Evolutionary conservation across 495 filamentous ascomycete genomes (phyloP).

Genomic region (Xanthoparmelia taractica): DNA sequence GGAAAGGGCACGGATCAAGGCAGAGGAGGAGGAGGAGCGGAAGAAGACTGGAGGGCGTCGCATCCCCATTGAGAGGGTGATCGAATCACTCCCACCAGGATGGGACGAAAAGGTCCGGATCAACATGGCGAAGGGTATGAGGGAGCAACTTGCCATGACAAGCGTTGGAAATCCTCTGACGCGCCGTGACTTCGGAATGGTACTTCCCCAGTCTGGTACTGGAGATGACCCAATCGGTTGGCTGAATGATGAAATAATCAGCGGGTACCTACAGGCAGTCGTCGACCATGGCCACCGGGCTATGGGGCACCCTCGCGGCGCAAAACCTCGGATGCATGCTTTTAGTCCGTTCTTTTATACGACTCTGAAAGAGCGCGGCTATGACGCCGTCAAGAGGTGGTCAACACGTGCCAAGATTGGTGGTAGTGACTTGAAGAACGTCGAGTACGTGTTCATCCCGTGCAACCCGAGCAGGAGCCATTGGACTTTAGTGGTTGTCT

Average conservation of each 20-base stretch:
- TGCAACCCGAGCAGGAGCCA: conserved; percentile 42
- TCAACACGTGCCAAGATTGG: conserved; percentile 49
- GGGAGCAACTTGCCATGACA: conserved; percentile 36
- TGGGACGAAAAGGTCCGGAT: conserved; percentile 39
- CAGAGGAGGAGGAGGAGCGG: conserved; percentile 14
- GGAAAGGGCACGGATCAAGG: conserved; percentile 24
- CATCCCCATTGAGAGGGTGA: conserved; percentile 24
- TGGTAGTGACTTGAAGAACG: conserved; percentile 45
- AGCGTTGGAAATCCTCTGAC: conserved; percentile 50
- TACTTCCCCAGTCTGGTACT: conserved; percentile 29
- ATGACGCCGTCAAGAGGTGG: conserved; percentile 44
- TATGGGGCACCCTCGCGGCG: conserved; percentile 38
- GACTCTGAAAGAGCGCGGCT: conserved; percentile 48
- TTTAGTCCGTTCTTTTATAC: conserved; percentile 67
- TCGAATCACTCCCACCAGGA: conserved; percentile 38
- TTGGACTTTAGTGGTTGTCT: conserved; percentile 65
- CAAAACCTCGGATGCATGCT: conserved; percentile 57
- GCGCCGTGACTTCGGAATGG: conserved; percentile 54
- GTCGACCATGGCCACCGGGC: conserved; percentile 51
- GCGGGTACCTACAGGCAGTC: conserved; percentile 54
- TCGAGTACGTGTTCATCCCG: conserved; percentile 56
- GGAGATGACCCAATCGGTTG: conserved; percentile 42
- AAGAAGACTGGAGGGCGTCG: conserved; percentile 23
- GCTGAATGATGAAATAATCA: conserved; percentile 82
- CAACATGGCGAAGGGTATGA: conserved; percentile 16